Conservation (phyloP, 257 asterid species). For the Lantana camara region DNA sequence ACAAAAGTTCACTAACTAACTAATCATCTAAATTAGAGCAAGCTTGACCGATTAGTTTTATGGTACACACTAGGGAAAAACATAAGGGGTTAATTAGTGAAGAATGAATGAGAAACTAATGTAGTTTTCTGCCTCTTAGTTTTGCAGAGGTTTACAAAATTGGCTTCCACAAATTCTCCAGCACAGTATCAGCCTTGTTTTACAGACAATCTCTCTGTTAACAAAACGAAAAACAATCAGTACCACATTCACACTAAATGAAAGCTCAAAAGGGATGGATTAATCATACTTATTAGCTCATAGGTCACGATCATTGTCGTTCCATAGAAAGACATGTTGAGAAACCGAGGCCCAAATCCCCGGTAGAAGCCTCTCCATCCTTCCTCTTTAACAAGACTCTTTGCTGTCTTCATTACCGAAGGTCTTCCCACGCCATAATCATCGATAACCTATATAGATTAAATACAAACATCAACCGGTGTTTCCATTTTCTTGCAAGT, state of each 20-base stretch:
- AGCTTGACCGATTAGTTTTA: background rate
- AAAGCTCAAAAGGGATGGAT: background rate
- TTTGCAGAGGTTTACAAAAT: too few species aligned
- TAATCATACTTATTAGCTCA: constrained; percentile 74
- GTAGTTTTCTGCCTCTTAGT: too few species aligned
- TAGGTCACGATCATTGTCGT: constrained; percentile 93
- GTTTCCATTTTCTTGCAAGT: background rate
- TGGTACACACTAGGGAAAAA: background rate
- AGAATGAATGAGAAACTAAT: background rate
- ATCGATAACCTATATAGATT: constrained; percentile 69
- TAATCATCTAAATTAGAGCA: background rate
- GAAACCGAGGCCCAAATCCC: constrained; percentile 91
- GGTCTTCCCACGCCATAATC: constrained; percentile 89
- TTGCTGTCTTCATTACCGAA: constrained; percentile 73
- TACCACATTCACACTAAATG: background rate
- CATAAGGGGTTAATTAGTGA: background rate
- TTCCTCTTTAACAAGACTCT: constrained; percentile 70
- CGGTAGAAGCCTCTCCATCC: constrained; percentile 94
- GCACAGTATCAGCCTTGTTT: constrained; percentile 39
- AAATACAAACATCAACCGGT: background rate
- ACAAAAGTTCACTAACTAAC: too few species aligned
- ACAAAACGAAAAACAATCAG: constrained; percentile 16
- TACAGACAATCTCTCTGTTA: constrained; percentile 74
- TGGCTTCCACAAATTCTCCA: background rate
- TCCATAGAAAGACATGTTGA: constrained; percentile 91